Percentiles rank a stretch among this genome's conserved stretches.
Evolutionary conservation across 2,329 filamentous ascomycete species (phyloP).

Genomic region (Epichloe amarillans): DNA sequence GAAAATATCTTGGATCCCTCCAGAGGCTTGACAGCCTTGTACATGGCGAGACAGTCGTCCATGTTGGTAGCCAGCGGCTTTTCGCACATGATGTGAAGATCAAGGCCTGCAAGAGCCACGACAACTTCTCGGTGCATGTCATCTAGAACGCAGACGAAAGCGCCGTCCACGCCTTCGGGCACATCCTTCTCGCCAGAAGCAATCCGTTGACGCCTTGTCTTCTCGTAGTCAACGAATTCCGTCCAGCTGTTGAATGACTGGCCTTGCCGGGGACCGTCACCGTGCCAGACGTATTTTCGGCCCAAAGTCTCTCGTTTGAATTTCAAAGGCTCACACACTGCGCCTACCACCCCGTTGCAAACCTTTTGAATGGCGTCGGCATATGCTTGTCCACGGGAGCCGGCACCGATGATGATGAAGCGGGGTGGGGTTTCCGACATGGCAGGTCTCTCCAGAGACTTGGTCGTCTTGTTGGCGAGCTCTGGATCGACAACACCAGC

Average conservation of each 20-base stretch:
- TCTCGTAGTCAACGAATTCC: constrained; percentile 64
- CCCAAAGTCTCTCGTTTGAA: constrained; percentile 67
- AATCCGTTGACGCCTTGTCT: constrained; percentile 40
- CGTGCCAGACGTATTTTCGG: constrained; percentile 58
- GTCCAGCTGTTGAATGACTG: constrained; percentile 63
- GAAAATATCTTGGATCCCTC: constrained; percentile 50
- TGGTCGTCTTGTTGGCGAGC: constrained; percentile 11
- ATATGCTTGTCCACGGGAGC: constrained; percentile 65
- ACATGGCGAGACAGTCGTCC: constrained; percentile 65
- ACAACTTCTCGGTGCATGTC: constrained; percentile 79
- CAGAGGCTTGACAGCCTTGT: constrained; percentile 35
- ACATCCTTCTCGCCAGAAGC: constrained; percentile 32
- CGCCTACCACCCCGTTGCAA: constrained; percentile 55
- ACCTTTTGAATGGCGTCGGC: constrained; percentile 52
- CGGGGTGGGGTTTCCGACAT: constrained; percentile 42
- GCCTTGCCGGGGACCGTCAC: constrained; percentile 35
- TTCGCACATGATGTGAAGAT: constrained; percentile 83
- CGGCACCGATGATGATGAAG: constrained; percentile 71
- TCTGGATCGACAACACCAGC: constrained; percentile 11
- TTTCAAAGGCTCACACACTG: constrained; percentile 67
- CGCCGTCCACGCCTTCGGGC: constrained; percentile 45
- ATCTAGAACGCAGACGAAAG: constrained; percentile 61
- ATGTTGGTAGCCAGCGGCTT: constrained; percentile 81
- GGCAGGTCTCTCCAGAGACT: constrained; percentile 27
- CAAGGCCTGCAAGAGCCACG: constrained; percentile 53